These are phyloP conservation scores for Betula pendula DNA, from an alignment of 306 rosid genomes.

Conservation along the genomic window DNA sequence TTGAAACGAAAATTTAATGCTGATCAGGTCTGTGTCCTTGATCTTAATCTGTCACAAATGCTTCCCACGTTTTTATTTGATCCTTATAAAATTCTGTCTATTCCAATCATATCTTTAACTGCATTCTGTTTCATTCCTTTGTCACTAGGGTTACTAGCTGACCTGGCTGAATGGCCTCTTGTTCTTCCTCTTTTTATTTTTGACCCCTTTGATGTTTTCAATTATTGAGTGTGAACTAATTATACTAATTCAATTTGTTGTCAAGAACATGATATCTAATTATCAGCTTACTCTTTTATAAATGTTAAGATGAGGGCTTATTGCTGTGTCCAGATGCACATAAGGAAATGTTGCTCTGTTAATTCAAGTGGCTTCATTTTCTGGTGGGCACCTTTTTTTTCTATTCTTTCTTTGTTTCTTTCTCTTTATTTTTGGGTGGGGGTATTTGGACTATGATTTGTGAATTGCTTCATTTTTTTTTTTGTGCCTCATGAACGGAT, in stretches of 20 bases:
- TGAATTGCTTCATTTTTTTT: not conserved
- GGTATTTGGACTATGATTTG: not conserved
- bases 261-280: not conserved
- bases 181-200: not conserved
- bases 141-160: not conserved
- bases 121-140: not conserved
- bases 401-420: not conserved
- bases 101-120: not conserved
- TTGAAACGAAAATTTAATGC: slow-evolving; percentile 67
- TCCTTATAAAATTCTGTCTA: not conserved
- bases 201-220: not conserved
- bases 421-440: not conserved
- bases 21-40: slow-evolving; percentile 62
- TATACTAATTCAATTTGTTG: not conserved
- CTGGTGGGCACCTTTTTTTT: not conserved
- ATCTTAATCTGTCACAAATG: slow-evolving; percentile 1
- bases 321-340: not conserved
- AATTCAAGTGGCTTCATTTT: not conserved
- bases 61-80: not conserved
- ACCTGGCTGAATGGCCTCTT: not conserved
- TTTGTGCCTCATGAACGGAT: not conserved
- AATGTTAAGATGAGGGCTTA: not conserved
- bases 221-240: not conserved
- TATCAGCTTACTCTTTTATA: not conserved
- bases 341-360: not conserved